These are phyloP conservation scores for Lasiodiplodia sp. DNA, from an alignment of 2,329 filamentous ascomycete genomes.

Conservation along the genomic window DNA sequence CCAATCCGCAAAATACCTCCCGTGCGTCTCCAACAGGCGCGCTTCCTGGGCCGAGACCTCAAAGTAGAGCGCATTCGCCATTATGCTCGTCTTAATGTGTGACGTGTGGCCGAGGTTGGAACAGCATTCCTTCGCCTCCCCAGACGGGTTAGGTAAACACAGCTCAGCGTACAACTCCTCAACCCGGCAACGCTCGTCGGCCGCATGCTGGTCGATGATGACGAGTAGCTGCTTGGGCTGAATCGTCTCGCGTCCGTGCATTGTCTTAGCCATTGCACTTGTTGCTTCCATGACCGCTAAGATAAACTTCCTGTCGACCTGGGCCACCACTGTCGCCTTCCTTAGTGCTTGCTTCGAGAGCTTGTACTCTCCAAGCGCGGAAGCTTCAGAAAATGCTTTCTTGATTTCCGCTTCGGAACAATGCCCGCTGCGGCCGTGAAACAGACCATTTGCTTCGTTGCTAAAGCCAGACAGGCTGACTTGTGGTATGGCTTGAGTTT, in stretches of 20 bases:
- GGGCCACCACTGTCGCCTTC: constrained; percentile 72
- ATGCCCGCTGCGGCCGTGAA: constrained; percentile 9
- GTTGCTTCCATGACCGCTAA: constrained; percentile 64
- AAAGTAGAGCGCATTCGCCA: constrained; percentile 67
- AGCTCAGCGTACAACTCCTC: constrained; percentile 73
- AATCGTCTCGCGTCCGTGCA: background rate
- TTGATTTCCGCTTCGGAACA: constrained; percentile 32
- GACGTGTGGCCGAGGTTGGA: constrained; percentile 44
- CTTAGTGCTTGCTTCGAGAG: constrained; percentile 70
- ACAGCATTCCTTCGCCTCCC: constrained; percentile 33
- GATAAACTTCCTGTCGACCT: constrained; percentile 92
- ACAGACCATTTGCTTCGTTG: constrained; percentile 13
- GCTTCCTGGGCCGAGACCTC: constrained; percentile 69
- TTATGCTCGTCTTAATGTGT: constrained; percentile 40
- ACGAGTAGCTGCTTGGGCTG: constrained; percentile 61
- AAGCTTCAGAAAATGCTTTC: constrained; percentile 40
- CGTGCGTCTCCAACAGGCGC: constrained; percentile 62
- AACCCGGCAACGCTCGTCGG: constrained; percentile 84
- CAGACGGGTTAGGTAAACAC: constrained; percentile 42
- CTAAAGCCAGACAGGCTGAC: constrained; percentile 39
- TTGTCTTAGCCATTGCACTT: constrained; percentile 30
- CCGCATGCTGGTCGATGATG: constrained; percentile 91
- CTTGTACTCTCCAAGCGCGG: constrained; percentile 35
- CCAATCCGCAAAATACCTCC: constrained; percentile 72
- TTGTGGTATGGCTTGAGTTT: constrained; percentile 53